These are phyloP conservation scores for Lactifluus rugatus DNA, from an alignment of 768 basidiomycete genomes.

Conservation along the genomic window DNA sequence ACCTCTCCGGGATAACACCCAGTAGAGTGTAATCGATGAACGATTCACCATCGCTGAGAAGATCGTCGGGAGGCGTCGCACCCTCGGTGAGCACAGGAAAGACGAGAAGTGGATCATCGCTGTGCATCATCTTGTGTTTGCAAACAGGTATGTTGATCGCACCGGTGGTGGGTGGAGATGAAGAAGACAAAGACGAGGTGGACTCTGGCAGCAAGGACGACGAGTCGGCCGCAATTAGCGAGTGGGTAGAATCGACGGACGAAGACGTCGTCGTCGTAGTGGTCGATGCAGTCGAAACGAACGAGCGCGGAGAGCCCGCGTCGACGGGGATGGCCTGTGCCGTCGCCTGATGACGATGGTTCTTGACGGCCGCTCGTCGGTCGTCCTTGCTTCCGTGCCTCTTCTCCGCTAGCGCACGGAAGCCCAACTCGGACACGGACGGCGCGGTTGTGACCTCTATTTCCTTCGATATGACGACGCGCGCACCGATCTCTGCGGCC, in stretches of 20 bases:
- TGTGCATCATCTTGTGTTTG: not conserved
- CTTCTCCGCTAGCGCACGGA: slow-evolving; percentile 28
- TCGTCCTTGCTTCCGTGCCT: slow-evolving; percentile 22
- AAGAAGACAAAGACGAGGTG: not conserved
- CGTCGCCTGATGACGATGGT: not conserved
- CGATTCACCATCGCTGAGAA: not conserved
- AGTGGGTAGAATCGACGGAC: not conserved
- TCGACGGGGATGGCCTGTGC: not conserved
- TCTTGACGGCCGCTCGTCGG: not conserved
- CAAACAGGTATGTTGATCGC: not conserved
- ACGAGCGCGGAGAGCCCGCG: slow-evolving; percentile 8
- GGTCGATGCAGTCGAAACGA: not conserved
- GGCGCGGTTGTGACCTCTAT: slow-evolving; percentile 57
- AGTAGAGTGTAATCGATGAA: not conserved
- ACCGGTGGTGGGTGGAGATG: not conserved
- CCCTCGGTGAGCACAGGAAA: slow-evolving; percentile 4
- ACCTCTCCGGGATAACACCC: not conserved
- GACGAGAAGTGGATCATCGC: not conserved
- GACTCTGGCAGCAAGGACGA: not conserved
- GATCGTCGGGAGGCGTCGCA: not conserved
- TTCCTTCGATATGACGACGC: slow-evolving; percentile 84
- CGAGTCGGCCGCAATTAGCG: not conserved
- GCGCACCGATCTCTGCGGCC: slow-evolving; percentile 90
- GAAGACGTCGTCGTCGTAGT: not conserved
- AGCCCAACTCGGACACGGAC: slow-evolving; percentile 29